phyloP scores from a whole-genome alignment of 805 yeast species.

The Candida nonsorbophila region DNA sequence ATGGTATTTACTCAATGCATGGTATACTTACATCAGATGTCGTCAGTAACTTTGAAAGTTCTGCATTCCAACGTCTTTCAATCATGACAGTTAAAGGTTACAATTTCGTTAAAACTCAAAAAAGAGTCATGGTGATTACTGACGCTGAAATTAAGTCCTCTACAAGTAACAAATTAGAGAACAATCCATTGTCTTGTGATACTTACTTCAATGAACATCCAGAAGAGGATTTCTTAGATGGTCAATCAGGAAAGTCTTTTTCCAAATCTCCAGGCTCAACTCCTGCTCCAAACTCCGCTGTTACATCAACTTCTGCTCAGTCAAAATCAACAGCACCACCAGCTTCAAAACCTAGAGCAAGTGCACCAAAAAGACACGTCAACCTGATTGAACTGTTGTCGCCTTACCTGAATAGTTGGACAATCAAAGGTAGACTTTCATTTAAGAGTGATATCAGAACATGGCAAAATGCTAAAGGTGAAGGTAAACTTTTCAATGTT shows the following conservation, averaged over 20 bases:
- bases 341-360: slow-evolving; percentile 4
- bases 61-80: slow-evolving; percentile 42
- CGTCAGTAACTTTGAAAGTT: slow-evolving; percentile 31
- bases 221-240: slow-evolving; percentile 38
- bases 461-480: slow-evolving; percentile 82
- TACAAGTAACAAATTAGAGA: slow-evolving; percentile 31
- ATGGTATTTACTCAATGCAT: slow-evolving; percentile 33
- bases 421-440: slow-evolving; percentile 87
- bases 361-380: slow-evolving; percentile 15
- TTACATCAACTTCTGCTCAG: background rate
- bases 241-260: slow-evolving; percentile 9
- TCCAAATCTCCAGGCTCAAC: slow-evolving; percentile 1
- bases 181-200: slow-evolving; percentile 44
- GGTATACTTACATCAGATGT: slow-evolving; percentile 38
- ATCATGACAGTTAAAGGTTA: slow-evolving; percentile 38
- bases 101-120: slow-evolving; percentile 42
- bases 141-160: slow-evolving; percentile 38
- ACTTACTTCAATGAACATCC: slow-evolving; percentile 56
- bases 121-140: slow-evolving; percentile 44
- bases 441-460: slow-evolving; percentile 82
- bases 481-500: slow-evolving; percentile 84
- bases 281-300: background rate
- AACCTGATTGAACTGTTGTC: slow-evolving; percentile 82
- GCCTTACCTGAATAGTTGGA: slow-evolving; percentile 89
- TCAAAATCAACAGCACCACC: slow-evolving; percentile 5